Conservation (phyloP, 306 rosid genomes). For the Begonia masoniana region DNA sequence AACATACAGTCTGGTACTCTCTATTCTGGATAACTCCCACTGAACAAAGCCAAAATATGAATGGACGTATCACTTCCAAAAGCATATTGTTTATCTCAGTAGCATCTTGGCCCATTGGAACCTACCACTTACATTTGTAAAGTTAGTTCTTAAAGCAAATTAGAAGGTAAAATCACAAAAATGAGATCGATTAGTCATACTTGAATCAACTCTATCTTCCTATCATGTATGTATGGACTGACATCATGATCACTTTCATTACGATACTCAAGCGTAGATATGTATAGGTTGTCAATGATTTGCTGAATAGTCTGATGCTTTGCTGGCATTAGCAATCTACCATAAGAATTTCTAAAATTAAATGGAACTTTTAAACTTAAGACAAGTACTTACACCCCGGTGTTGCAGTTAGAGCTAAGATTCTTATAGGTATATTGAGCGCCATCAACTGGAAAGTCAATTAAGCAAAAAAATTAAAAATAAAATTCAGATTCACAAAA, state of each 20-base stretch:
- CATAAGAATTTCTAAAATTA: slow-evolving; percentile 12
- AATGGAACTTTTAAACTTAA: neutral
- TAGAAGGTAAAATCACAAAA: slow-evolving; percentile 12
- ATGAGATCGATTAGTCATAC: slow-evolving; percentile 24
- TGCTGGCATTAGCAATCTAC: slow-evolving; percentile 40
- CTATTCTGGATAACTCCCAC: slow-evolving; percentile 53
- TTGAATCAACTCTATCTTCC: slow-evolving; percentile 79
- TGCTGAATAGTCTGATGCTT: slow-evolving; percentile 81
- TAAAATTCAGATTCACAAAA: neutral
- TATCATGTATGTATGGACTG: slow-evolving; percentile 63
- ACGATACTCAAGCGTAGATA: slow-evolving; percentile 84
- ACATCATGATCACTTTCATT: slow-evolving; percentile 67
- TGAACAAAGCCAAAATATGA: slow-evolving; percentile 44
- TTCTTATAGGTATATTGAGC: slow-evolving; percentile 62
- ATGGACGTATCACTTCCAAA: slow-evolving; percentile 67
- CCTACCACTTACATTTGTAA: slow-evolving; percentile 29
- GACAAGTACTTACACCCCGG: slow-evolving; percentile 63
- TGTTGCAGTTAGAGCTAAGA: slow-evolving; percentile 88
- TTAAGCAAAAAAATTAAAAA: neutral
- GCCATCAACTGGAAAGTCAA: slow-evolving; percentile 50
- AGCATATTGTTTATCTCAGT: slow-evolving; percentile 48
- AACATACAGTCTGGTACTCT: slow-evolving; percentile 63
- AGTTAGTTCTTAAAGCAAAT: slow-evolving; percentile 8
- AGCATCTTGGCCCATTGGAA: slow-evolving; percentile 87
- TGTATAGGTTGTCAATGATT: slow-evolving; percentile 63